Base-by-base conservation (phyloP, 345 rosid genomes). In the Mallotus nudiflorus region DNA sequence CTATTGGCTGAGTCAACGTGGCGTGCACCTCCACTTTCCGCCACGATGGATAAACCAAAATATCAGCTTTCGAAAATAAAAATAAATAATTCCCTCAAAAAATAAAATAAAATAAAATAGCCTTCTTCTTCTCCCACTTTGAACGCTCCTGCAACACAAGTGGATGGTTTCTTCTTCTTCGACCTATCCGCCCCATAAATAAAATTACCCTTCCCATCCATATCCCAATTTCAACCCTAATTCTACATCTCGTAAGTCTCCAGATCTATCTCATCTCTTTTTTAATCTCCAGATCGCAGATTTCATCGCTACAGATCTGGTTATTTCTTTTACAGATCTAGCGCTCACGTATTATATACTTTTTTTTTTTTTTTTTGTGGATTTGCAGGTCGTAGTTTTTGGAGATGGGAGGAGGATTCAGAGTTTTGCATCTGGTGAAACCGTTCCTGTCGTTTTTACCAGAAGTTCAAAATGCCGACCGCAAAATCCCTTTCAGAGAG, bases 401-500 rank as follows among this genome's bases (percentile, higher is more conserved):
- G 0, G 50, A 46, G 53, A 71, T 71, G 75, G 75, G 75, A 12
- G 75, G 75, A 37, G 75, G 75, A 54, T 71, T 71, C 53, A 71
- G 75, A 66, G 75, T 71, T 11, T 49, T 71, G 40, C 75, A 71
- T 53, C 52, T 71, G 37, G 75, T 71, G 31, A 71, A 66, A 57
- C 75, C 93, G 1, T 88, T 86, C 66, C 82, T 88, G 27, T 71
- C 91, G 0, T 79, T 86, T 48, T 60, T 88, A 46, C 89, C 88
- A 0, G 89, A 86, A 72, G 91, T 88, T 19, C 93, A 88, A 82
- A 82, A 80, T 71, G 83, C 93, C 58, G 87, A 88, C 60, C 80
- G 91, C 73, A 86, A 86, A 71, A 75, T 86, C 62, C 91, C 93
- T 8, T 89, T 89, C 75, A 77, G 91, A 65, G 88, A 86, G 81